Evolutionary conservation across 768 basidiomycete species (phyloP), one percentile per base, ranked within the genome.

Genomic region (Clathrus columnatus): DNA sequence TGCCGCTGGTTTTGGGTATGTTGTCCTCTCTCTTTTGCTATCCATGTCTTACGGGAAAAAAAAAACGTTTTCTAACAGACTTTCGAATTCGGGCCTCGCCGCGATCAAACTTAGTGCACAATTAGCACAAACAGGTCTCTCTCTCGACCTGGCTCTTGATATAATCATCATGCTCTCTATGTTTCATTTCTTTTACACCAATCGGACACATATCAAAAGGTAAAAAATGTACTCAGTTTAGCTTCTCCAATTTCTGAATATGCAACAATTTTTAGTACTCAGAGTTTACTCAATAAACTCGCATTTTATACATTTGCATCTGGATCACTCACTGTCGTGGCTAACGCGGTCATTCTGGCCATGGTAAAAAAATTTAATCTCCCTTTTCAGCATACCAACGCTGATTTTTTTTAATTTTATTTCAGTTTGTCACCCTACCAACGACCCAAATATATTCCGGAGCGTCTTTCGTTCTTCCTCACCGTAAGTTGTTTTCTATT

Each of bases 321-420:
- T n/a, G 50, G 50, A 24, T 29, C 42, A 14, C 20, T 41, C 5
- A 51, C 50, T 7, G 30, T 51, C 28, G 27, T 51, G 14, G 26
- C 17, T 14, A 29, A 30, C 30, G 20, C 21, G 27, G 55, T 60
- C 32, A 60, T 60, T 36, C 54, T 61, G 23, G 18, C 47, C 23
- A 49, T 57, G 1, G 60, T 60, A n/a, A n/a, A n/a, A n/a, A 44
- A 28, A 57, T 28, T 21, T n/a, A 24, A n/a, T 26, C 24, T n/a
- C 1, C 17, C 47, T 14, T 23, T 10, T 23, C 18, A 4, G 14
- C n/a, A 36, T 36, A 36, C 36, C 4, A 8, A 14, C 36, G 14
- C 4, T 14, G 36, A 36, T 27, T n/a, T n/a, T n/a, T n/a, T n/a
- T n/a, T n/a, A n/a, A 20, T 8, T 11, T 18, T 5, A 21, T 10